Evolutionary conservation across 306 rosid genomes (phyloP).

Genomic region (Cucumis sativus): DNA sequence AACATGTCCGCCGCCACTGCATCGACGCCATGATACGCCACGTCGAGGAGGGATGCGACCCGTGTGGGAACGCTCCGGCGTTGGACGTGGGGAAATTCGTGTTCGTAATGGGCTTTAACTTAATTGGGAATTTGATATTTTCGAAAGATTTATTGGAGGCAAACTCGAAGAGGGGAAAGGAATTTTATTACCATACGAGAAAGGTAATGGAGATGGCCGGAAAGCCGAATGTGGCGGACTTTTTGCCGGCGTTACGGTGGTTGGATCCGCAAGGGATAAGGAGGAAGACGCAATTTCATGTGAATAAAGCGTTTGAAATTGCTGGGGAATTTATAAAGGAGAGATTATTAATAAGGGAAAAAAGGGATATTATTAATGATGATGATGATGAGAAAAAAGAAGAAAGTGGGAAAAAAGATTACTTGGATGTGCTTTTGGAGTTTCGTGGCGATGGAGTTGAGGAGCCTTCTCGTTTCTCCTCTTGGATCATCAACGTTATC

Average conservation of each 20-base stretch:
- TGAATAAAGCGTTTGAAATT: constrained; percentile 53
- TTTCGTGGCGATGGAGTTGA: constrained; percentile 39
- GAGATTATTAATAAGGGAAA: constrained; percentile 24
- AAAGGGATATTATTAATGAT: not conserved
- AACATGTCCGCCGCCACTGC: constrained; percentile 33
- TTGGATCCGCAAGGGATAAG: constrained; percentile 71
- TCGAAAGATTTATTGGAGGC: constrained; percentile 63
- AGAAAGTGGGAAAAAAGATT: constrained; percentile 26
- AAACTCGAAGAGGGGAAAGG: constrained; percentile 44
- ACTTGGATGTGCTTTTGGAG: constrained; percentile 53
- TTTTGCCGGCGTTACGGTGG: constrained; percentile 39
- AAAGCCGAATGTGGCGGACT: constrained; percentile 72
- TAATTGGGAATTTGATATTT: constrained; percentile 72
- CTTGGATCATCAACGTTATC: constrained; percentile 47
- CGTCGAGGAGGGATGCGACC: constrained; percentile 13
- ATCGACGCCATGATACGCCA: constrained; percentile 39
- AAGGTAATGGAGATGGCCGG: constrained; percentile 77
- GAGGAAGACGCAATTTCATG: constrained; percentile 56
- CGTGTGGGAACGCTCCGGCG: not conserved
- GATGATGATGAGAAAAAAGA: not conserved
- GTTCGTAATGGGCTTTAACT: constrained; percentile 69
- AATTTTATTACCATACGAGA: constrained; percentile 45
- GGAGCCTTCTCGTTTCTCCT: constrained; percentile 25
- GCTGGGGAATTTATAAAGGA: constrained; percentile 55
- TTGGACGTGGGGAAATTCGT: constrained; percentile 50